Conservation (phyloP, 768 basidiomycete genomes). For the Tylopilus sp. region DNA sequence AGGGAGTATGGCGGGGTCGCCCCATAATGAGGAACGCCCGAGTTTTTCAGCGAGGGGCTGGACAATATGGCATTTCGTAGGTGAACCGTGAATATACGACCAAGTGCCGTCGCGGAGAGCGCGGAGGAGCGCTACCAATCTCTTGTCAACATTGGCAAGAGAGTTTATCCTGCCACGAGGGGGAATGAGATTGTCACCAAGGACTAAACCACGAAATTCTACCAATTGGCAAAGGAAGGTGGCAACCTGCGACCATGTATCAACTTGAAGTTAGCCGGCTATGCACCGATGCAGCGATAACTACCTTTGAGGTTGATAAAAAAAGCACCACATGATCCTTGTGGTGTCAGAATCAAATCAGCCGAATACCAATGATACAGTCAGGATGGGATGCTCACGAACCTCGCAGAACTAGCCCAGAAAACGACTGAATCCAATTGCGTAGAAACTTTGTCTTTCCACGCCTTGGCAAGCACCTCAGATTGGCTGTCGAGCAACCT, state of each 20-base stretch:
- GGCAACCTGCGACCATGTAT: conserved; percentile 33
- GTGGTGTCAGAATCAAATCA: conserved; percentile 3
- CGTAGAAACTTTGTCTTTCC: conserved; percentile 36
- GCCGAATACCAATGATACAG: not conserved
- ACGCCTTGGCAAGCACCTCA: conserved; percentile 27
- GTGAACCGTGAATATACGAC: conserved; percentile 52
- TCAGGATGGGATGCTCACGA: conserved; percentile 16
- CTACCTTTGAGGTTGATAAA: conserved; percentile 72
- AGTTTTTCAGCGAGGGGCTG: conserved; percentile 49
- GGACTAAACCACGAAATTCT: not conserved
- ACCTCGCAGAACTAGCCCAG: conserved; percentile 79
- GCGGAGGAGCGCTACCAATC: conserved; percentile 53
- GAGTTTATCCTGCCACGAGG: conserved; percentile 51
- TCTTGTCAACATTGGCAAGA: conserved; percentile 63
- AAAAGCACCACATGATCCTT: conserved; percentile 90
- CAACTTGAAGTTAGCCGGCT: conserved; percentile 5
- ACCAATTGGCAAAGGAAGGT: conserved; percentile 59
- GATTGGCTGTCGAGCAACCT: conserved; percentile 4
- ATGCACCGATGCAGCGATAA: not conserved
- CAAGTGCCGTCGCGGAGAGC: conserved; percentile 52
- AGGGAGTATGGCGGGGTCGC: conserved; percentile 56
- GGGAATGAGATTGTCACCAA: not conserved
- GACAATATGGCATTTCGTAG: conserved; percentile 39
- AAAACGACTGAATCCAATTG: conserved; percentile 68
- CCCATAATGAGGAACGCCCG: conserved; percentile 60